Evolutionary conservation across 2,329 filamentous ascomycete genomes (phyloP), one percentile per base, ranked within the genome.

Genomic region (Chrysosporium keratinophilum): DNA sequence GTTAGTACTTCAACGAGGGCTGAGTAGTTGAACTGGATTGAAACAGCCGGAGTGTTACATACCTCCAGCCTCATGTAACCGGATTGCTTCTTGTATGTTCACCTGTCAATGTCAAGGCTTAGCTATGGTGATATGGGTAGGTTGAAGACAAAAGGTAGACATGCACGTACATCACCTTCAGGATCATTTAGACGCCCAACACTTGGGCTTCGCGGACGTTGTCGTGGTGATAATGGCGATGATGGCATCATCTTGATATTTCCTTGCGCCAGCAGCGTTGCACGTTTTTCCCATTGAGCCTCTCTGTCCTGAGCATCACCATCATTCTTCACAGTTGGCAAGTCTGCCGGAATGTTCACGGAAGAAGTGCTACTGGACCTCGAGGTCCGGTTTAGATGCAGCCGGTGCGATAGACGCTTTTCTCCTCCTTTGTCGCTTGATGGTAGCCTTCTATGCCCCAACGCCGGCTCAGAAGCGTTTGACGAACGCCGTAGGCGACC

Each of bases 31-130:
- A 33, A 14, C 17, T 11, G 5, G 10, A 14, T 7, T 5, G 1
- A 51, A 31, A 7, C 12, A 41, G 14, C 12, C n/a, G 10, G 14
- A 7, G 9, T 23, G 11, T 23, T 37, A 57, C 69, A 60, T 62
- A 78, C 77, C 73, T 54, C 91, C 91, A 45, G 76, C 78, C 71
- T 98, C 93, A 67, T 98, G 93, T 59, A 97, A 76, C 57, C 85
- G 80, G 66, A 98, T 98, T n/a, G 93, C 93, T 71, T 94, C 84
- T 70, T 96, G 91, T 55, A 98, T 95, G 69, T 87, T 83, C 55
- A 65, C 54, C 70, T 72, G 52, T 4, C 23, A 45, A 33, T 11
- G 12, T 33, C 17, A 31, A 28, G 14, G n/a, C 23, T 28, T 28
- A 1, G 35, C 44, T 40, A 43, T 12, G n/a, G 43, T 23, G 11